A percentile compares a stretch with the other conserved stretches of the same genome.
Evolutionary conservation across 169 alveolate species (phyloP).

Genomic region (Cystoisospora suis): DNA sequence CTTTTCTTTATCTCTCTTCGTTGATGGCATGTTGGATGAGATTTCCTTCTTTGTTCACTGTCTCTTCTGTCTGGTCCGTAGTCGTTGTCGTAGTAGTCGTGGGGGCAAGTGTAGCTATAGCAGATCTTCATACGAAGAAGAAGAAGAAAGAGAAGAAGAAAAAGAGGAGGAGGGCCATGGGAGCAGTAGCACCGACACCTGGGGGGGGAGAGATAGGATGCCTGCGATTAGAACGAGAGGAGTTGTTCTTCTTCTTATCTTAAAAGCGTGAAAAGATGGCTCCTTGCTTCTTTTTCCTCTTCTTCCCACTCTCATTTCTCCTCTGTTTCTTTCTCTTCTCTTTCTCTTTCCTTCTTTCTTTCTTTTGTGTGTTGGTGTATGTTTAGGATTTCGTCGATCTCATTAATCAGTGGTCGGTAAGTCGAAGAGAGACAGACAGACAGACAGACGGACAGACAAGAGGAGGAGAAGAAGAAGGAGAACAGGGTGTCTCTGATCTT

Average conservation of each 20-base stretch:
- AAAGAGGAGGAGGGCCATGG: not conserved
- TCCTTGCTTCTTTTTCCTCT: not conserved
- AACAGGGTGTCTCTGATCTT: not conserved
- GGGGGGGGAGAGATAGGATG: not conserved
- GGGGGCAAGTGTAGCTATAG: not conserved
- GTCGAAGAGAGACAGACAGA: not conserved
- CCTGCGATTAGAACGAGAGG: not conserved
- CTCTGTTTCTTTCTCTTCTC: not conserved
- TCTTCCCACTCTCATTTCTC: not conserved
- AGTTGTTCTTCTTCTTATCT: not conserved
- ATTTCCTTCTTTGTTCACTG: no score
- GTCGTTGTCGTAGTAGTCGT: no score
- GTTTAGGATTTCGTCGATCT: slow-evolving; percentile 62
- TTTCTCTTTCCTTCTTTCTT: not conserved
- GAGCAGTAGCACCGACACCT: not conserved
- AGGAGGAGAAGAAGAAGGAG: not conserved
- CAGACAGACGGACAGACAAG: not conserved
- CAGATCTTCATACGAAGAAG: not conserved
- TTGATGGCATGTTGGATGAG: no score
- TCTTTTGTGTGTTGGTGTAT: not conserved
- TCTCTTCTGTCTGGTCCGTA: no score
- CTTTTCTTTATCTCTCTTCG: not conserved
- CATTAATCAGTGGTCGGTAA: slow-evolving; percentile 61
- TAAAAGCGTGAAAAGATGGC: not conserved
- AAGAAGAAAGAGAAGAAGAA: not conserved